Conservation (phyloP, 2,329 filamentous ascomycete species). For the Catunica adiposa region DNA sequence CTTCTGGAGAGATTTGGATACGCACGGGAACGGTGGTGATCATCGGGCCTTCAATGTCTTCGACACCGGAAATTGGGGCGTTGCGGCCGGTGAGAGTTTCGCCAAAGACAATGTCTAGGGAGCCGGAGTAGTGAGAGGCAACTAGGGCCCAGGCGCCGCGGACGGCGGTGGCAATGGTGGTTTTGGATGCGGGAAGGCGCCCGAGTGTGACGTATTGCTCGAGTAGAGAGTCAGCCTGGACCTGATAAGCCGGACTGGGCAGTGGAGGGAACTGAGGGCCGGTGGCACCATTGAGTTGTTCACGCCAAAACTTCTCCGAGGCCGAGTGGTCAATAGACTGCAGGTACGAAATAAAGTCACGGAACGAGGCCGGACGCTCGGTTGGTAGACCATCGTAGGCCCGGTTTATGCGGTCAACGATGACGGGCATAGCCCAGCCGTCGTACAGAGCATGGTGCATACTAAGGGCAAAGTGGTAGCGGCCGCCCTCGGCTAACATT, state of each 20-base stretch:
- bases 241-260: constrained; percentile 32
- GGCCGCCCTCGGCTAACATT: constrained; percentile 23
- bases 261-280: constrained; percentile 31
- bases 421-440: constrained; percentile 36
- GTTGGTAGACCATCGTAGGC: constrained; percentile 23
- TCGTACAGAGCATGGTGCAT: constrained; percentile 42
- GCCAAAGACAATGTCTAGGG: constrained; percentile 39
- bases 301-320: constrained; percentile 31
- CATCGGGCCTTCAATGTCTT: constrained; percentile 43
- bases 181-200: constrained; percentile 21
- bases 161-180: constrained; percentile 38
- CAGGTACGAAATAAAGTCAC: constrained; percentile 34
- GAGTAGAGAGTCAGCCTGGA: constrained; percentile 34
- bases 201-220: constrained; percentile 33
- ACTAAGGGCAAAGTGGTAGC: constrained; percentile 32
- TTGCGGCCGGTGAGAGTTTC: constrained; percentile 43
- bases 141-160: constrained; percentile 43
- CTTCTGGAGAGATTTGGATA: constrained; percentile 27
- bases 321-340: constrained; percentile 23
- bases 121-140: constrained; percentile 35
- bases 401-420: constrained; percentile 32
- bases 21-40: constrained; percentile 43
- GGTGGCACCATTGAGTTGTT: constrained; percentile 29
- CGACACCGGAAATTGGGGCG: constrained; percentile 29
- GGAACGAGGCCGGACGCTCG: constrained; percentile 21